These are phyloP conservation scores for Alternaria viburni DNA, from an alignment of 2,329 filamentous ascomycete genomes.

Conservation along the genomic window DNA sequence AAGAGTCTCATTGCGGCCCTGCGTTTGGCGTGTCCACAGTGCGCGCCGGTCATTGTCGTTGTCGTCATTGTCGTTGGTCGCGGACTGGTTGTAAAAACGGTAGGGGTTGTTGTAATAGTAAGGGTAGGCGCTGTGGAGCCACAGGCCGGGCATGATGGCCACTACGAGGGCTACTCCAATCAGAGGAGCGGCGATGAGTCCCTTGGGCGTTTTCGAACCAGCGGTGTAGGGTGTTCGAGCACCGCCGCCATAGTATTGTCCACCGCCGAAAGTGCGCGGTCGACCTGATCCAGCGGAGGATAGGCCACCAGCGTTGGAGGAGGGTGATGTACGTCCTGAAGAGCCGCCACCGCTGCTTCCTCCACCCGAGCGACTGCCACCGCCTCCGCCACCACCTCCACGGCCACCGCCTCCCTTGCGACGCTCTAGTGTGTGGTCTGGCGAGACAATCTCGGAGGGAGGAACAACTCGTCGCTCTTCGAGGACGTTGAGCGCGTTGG, in stretches of 20 bases:
- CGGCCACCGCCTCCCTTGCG: slow-evolving; percentile 49
- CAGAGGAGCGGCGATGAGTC: slow-evolving; percentile 58
- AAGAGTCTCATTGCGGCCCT: slow-evolving; percentile 62
- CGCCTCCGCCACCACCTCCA: slow-evolving; percentile 34
- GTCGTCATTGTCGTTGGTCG: slow-evolving; percentile 51
- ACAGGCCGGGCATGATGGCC: slow-evolving; percentile 64
- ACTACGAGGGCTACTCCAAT: slow-evolving; percentile 9
- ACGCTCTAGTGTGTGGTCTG: slow-evolving; percentile 44
- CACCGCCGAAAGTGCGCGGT: slow-evolving; percentile 65
- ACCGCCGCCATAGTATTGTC: slow-evolving; percentile 68
- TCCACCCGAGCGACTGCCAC: slow-evolving; percentile 21
- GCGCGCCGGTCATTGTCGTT: slow-evolving; percentile 17
- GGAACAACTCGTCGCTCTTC: slow-evolving; percentile 22
- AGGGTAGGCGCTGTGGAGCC: slow-evolving; percentile 68
- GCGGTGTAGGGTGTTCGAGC: slow-evolving; percentile 65
- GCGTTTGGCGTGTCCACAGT: slow-evolving; percentile 8
- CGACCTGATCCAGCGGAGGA: slow-evolving; percentile 66
- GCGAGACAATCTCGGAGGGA: slow-evolving; percentile 32
- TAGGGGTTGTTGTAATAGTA: slow-evolving; percentile 67
- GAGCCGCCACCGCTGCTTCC: slow-evolving; percentile 11
- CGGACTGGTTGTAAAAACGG: slow-evolving; percentile 55
- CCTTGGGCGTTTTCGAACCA: slow-evolving; percentile 57
- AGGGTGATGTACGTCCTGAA: slow-evolving; percentile 23
- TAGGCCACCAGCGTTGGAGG: slow-evolving; percentile 44
- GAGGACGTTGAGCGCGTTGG: slow-evolving; percentile 30